A percentile compares a stretch with the other conserved stretches of the same genome.
Conservation (phyloP, 139 green algal species). For the Coelastrella sp. region DNA sequence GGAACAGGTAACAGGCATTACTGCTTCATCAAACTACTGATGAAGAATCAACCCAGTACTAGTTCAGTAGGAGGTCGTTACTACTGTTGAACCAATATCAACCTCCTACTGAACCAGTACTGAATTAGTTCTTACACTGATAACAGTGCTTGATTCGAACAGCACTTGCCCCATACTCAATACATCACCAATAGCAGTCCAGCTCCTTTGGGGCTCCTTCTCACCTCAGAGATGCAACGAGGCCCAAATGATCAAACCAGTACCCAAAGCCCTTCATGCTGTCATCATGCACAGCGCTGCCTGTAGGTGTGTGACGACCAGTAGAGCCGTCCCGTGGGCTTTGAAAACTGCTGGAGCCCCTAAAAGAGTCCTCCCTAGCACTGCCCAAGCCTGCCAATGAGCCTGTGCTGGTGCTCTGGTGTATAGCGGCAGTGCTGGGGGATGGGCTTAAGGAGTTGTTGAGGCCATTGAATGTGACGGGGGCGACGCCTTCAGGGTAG, state of each 20-base stretch:
- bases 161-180: neutral
- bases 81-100: too few relatives aligned
- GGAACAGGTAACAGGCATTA: too few relatives aligned
- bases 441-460: neutral
- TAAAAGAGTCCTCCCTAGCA: neutral
- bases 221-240: conserved; percentile 62
- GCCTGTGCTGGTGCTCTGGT: neutral
- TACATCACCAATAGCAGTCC: neutral
- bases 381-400: neutral
- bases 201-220: neutral
- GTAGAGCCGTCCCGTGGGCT: neutral
- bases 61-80: too few relatives aligned
- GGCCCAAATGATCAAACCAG: conserved; percentile 72
- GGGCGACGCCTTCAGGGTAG: conserved; percentile 37
- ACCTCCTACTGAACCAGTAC: too few relatives aligned
- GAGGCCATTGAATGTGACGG: neutral
- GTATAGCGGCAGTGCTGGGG: neutral
- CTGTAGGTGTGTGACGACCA: conserved; percentile 14
- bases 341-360: neutral
- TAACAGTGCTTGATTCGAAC: too few relatives aligned
- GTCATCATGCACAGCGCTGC: conserved; percentile 6
- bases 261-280: conserved; percentile 54
- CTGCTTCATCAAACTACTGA: too few relatives aligned
- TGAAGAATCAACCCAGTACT: too few relatives aligned
- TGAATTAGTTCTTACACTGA: too few relatives aligned